Evolutionary conservation across 345 rosid species (phyloP).

Genomic region (Jatropha curcas): DNA sequence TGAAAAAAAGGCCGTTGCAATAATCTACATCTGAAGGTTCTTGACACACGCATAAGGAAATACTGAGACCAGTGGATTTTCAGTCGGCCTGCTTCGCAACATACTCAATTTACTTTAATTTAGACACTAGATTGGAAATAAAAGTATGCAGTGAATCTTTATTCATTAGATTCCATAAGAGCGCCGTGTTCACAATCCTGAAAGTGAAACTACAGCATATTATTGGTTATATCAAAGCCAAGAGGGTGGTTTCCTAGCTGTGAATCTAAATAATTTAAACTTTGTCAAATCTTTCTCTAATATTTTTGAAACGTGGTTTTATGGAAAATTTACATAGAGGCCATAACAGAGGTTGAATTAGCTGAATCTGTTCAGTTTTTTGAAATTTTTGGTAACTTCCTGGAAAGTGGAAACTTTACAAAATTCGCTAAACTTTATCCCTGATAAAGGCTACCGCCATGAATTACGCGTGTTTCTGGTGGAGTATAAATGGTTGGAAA

Average conservation of each 20-base stretch:
- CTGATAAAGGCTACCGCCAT: background rate
- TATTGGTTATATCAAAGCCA: background rate
- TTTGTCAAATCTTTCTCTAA: background rate
- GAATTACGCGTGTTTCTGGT: background rate
- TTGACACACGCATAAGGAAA: slow-evolving; percentile 87
- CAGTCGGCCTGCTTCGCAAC: slow-evolving; percentile 46
- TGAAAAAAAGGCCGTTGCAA: slow-evolving; percentile 86
- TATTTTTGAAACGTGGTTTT: background rate
- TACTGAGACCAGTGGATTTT: slow-evolving; percentile 64
- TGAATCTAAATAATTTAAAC: background rate
- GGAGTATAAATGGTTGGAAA: background rate
- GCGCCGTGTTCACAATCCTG: background rate
- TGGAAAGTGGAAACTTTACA: background rate
- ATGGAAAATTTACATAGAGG: background rate
- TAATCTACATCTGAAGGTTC: slow-evolving; percentile 73
- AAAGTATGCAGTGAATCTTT: background rate
- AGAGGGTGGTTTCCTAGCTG: background rate
- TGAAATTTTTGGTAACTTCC: too few relatives aligned
- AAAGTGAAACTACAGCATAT: background rate
- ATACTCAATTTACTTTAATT: slow-evolving; percentile 5
- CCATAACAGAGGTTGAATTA: background rate
- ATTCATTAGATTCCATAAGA: background rate
- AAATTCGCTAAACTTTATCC: background rate
- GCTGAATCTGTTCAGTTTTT: background rate
- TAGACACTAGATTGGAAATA: slow-evolving; percentile 1